A percentile compares a stretch with the other conserved stretches of the same genome.
phyloP scores from a whole-genome alignment of 768 basidiomycete species.

The Mrakia blollopis region DNA sequence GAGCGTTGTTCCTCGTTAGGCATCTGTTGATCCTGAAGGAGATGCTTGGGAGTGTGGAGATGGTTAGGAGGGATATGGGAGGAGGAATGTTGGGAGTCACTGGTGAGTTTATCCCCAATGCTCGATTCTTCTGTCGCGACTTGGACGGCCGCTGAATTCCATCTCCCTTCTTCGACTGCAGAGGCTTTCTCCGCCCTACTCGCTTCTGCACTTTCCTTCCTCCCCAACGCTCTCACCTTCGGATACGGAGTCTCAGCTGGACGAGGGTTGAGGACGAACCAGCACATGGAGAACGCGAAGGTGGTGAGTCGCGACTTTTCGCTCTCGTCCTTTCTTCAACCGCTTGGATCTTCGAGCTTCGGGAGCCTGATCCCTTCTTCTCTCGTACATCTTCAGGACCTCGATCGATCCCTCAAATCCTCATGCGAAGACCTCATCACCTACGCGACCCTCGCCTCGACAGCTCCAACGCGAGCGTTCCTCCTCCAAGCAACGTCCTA shows the following conservation, averaged over 20 bases:
- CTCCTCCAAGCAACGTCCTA: conserved; percentile 52
- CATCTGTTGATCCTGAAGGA: conserved; percentile 91
- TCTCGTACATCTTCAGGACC: conserved; percentile 53
- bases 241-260: conserved; percentile 37
- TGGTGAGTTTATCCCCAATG: conserved; percentile 48
- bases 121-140: not conserved
- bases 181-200: conserved; percentile 40
- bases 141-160: not conserved
- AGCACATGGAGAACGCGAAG: conserved; percentile 54
- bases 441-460: conserved; percentile 56
- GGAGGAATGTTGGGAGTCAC: conserved; percentile 55
- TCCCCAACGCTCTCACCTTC: conserved; percentile 31
- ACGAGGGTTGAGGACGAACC: not conserved
- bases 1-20: conserved; percentile 77
- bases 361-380: not conserved
- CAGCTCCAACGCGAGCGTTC: conserved; percentile 61
- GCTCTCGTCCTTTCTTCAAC: not conserved
- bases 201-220: conserved; percentile 38
- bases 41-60: conserved; percentile 67
- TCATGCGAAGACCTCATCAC: conserved; percentile 81
- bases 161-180: conserved; percentile 18
- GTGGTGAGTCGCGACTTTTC: conserved; percentile 49
- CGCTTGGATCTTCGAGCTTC: not conserved
- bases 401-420: conserved; percentile 76
- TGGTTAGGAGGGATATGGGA: conserved; percentile 36